phyloP scores from a whole-genome alignment of 495 filamentous ascomycete genomes.

The Barbatosphaeria neglecta region DNA sequence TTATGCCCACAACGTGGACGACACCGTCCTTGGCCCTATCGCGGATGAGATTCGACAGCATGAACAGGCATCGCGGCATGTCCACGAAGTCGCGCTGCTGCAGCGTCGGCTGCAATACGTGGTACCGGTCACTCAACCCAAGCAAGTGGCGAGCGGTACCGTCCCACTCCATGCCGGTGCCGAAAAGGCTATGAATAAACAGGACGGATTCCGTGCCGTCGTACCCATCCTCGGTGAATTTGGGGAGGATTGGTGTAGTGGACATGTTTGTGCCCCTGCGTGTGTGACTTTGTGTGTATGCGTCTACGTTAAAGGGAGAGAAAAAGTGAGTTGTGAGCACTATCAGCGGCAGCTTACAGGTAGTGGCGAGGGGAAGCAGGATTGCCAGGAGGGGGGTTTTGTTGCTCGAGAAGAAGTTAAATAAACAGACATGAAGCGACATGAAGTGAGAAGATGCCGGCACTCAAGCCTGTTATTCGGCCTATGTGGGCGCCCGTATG shows the following conservation, averaged over 20 bases:
- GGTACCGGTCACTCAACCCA: not conserved
- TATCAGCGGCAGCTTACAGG: no score
- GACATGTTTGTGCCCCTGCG: not conserved
- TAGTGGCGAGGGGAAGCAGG: no score
- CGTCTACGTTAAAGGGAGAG: no score
- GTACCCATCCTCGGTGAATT: not conserved
- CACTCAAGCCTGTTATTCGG: no score
- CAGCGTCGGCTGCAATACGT: not conserved
- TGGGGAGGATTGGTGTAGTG: not conserved
- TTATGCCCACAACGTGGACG: not conserved
- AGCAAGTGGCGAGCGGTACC: not conserved
- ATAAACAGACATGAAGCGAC: no score
- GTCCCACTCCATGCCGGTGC: not conserved
- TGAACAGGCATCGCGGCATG: not conserved
- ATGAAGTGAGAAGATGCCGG: no score
- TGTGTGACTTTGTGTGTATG: no score
- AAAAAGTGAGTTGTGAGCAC: no score
- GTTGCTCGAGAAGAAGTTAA: no score
- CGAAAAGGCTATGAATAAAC: not conserved
- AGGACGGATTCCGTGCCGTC: not conserved
- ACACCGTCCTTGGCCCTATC: not conserved
- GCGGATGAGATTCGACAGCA: not conserved
- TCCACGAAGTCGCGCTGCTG: not conserved
- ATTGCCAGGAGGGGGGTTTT: no score
- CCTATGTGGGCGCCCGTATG: no score